Percentiles rank a stretch among this genome's conserved stretches.
phyloP scores from a whole-genome alignment of 768 basidiomycete species.

The Leccinellum luteum region DNA sequence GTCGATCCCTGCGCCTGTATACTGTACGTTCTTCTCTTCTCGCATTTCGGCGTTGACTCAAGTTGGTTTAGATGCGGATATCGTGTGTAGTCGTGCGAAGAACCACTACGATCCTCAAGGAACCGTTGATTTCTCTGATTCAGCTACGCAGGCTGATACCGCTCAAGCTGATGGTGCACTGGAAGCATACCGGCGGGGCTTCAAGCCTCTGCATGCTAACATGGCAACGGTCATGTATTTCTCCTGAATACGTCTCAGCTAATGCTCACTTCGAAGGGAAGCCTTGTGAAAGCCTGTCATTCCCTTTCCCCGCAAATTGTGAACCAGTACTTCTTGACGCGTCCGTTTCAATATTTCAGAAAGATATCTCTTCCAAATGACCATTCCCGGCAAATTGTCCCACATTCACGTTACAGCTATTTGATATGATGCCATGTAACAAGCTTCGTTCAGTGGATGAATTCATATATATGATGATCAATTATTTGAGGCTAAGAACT shows the following conservation, averaged over 20 bases:
- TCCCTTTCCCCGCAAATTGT: neutral
- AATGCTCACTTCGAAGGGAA: neutral
- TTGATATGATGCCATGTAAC: constrained; percentile 1
- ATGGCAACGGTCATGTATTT: constrained; percentile 61
- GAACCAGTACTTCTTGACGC: neutral
- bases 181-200: constrained; percentile 49
- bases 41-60: neutral
- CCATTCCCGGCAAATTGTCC: neutral
- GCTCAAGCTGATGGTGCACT: constrained; percentile 40
- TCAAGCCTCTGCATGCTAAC: constrained; percentile 53
- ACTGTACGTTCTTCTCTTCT: constrained; percentile 48
- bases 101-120: constrained; percentile 72
- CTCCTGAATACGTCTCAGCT: constrained; percentile 30
- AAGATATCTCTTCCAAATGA: neutral
- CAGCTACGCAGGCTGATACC: constrained; percentile 47
- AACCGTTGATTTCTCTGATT: constrained; percentile 58
- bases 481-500: neutral
- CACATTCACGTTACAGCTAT: neutral
- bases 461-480: neutral
- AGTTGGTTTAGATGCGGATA: constrained; percentile 61
- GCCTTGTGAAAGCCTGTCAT: neutral
- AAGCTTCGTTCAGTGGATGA: neutral
- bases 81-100: constrained; percentile 72
- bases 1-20: constrained; percentile 80
- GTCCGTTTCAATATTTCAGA: neutral